A percentile compares a stretch with the other conserved stretches of the same genome.
Conservation (phyloP, 208 protist species). For the Trypanosoma grayi region DNA sequence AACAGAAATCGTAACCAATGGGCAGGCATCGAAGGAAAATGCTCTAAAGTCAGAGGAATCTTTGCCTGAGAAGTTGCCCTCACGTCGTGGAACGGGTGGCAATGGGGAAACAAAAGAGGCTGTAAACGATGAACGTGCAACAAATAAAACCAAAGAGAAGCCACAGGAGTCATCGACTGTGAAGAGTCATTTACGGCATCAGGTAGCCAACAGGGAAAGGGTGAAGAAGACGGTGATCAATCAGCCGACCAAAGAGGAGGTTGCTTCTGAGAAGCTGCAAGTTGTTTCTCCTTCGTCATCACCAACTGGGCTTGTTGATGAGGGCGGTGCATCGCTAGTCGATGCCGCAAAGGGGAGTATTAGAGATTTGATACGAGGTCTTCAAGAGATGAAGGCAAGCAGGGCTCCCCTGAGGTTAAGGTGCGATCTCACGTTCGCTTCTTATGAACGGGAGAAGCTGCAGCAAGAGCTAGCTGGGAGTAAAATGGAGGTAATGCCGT, state of each 20-base stretch:
- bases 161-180: background rate
- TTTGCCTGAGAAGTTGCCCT: too few species aligned
- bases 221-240: too few species aligned
- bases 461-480: background rate
- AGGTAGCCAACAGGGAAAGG: background rate
- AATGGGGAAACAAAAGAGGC: too few species aligned
- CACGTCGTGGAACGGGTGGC: too few species aligned
- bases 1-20: too few species aligned
- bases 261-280: background rate
- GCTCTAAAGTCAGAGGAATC: too few species aligned
- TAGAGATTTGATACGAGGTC: constrained; percentile 13
- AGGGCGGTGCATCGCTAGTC: background rate
- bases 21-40: too few species aligned
- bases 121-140: too few species aligned
- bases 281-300: background rate
- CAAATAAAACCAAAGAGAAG: too few species aligned
- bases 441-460: constrained; percentile 48
- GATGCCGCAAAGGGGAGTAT: constrained; percentile 18
- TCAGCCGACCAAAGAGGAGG: too few species aligned
- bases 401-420: constrained; percentile 42
- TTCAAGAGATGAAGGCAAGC: constrained; percentile 39
- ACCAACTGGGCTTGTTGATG: background rate
- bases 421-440: constrained; percentile 63
- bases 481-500: too few species aligned
- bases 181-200: background rate